Conservation (phyloP, 371 early-diverging fungal species). For the Dinochytrium kinnereticum region DNA sequence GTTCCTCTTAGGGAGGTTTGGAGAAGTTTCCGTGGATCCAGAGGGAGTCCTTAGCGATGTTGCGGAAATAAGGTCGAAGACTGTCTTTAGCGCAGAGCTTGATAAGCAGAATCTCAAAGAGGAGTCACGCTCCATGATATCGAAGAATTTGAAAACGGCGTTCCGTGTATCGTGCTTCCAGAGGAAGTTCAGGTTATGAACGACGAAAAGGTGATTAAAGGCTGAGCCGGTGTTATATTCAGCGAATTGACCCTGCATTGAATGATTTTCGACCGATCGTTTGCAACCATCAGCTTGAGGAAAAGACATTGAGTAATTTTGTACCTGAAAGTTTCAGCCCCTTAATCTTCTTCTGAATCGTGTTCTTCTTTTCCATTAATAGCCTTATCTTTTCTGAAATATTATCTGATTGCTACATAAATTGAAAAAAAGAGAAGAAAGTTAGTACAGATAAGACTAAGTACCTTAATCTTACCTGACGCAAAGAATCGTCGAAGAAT, state of each 20-base stretch:
- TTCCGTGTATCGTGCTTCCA: slow-evolving; percentile 57
- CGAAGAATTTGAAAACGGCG: slow-evolving; percentile 48
- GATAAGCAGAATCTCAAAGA: slow-evolving; percentile 53
- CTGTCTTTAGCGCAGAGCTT: slow-evolving; percentile 49
- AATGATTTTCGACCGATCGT: neutral
- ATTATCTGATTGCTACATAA: slow-evolving; percentile 38
- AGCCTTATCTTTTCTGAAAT: slow-evolving; percentile 45
- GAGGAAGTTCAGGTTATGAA: slow-evolving; percentile 54
- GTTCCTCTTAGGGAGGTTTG: no score
- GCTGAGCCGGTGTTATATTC: slow-evolving; percentile 5
- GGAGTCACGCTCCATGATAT: slow-evolving; percentile 39
- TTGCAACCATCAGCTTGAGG: neutral
- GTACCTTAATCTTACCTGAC: no score
- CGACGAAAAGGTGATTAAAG: slow-evolving; percentile 31
- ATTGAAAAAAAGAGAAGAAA: neutral
- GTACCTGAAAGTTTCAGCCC: slow-evolving; percentile 24
- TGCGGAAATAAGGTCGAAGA: slow-evolving; percentile 41
- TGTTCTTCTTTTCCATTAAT: slow-evolving; percentile 49
- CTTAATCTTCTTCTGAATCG: slow-evolving; percentile 42
- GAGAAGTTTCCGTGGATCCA: no score
- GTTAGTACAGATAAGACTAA: neutral
- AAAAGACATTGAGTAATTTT: no score
- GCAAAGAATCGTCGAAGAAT: slow-evolving; percentile 44
- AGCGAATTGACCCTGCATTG: slow-evolving; percentile 3
- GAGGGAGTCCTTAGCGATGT: neutral